phyloP scores from a whole-genome alignment of 164 flowering plant genomes.

The Pachysandra terminalis region DNA sequence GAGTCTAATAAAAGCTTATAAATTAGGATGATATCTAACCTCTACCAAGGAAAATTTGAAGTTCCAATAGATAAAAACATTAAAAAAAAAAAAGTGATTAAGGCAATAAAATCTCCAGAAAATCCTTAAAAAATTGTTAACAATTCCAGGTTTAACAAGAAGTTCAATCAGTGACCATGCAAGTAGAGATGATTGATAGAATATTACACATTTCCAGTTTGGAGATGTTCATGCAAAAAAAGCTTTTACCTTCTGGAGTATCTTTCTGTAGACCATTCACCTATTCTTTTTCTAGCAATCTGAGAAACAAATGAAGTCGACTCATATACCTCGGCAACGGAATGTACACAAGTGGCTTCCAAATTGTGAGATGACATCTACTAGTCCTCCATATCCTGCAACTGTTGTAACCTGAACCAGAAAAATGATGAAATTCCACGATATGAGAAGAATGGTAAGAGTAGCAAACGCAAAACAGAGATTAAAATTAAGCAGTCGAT shows the following conservation, averaged over 20 bases:
- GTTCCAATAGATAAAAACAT: too few relatives aligned
- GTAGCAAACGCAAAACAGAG: too few relatives aligned
- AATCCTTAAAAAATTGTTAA: too few relatives aligned
- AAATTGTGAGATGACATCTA: conserved; percentile 84
- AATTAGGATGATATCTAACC: too few relatives aligned
- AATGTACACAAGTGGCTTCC: conserved; percentile 93
- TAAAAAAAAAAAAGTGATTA: too few relatives aligned
- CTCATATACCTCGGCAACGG: conserved; percentile 36
- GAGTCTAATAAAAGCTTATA: too few relatives aligned
- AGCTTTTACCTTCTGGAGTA: too few relatives aligned
- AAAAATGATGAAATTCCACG: neutral
- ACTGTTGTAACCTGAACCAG: conserved; percentile 67
- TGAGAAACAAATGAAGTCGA: neutral
- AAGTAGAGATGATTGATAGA: too few relatives aligned
- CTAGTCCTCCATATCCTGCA: conserved; percentile 90
- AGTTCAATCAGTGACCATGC: too few relatives aligned
- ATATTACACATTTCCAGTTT: neutral
- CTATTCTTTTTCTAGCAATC: neutral
- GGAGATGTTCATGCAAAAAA: neutral
- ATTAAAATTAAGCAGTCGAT: neutral
- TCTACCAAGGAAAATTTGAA: too few relatives aligned
- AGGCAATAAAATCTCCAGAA: too few relatives aligned
- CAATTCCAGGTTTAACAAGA: too few relatives aligned
- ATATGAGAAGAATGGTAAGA: neutral
- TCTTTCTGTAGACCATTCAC: neutral